phyloP scores from a whole-genome alignment of 768 basidiomycete genomes.

The Amyloporia xantha region DNA sequence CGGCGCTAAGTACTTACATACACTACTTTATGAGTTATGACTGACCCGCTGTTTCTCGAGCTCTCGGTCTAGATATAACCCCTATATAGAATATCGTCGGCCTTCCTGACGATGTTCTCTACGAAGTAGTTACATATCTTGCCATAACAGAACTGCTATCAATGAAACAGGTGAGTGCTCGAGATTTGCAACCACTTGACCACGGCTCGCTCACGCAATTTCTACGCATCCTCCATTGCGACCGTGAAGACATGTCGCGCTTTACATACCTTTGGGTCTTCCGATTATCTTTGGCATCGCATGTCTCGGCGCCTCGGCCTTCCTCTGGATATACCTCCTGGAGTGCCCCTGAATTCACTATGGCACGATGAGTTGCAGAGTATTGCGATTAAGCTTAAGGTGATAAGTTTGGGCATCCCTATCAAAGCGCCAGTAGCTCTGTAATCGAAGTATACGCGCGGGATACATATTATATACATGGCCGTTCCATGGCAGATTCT shows the following conservation, averaged over 20 bases:
- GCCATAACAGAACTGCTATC: constrained; percentile 37
- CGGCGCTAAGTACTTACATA: too few species aligned
- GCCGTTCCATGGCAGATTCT: too few species aligned
- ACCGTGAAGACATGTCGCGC: constrained; percentile 51
- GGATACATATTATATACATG: too few species aligned
- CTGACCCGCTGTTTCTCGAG: neutral
- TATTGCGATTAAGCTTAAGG: constrained; percentile 33
- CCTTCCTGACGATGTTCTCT: constrained; percentile 40
- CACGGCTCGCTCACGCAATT: neutral
- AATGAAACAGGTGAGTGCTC: constrained; percentile 38
- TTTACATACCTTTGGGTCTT: constrained; percentile 43
- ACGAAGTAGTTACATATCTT: constrained; percentile 30
- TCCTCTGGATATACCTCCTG: constrained; percentile 36
- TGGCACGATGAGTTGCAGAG: constrained; percentile 35
- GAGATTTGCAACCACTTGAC: neutral
- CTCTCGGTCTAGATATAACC: too few species aligned
- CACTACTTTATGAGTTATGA: too few species aligned
- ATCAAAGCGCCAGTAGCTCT: too few species aligned
- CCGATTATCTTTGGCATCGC: constrained; percentile 53
- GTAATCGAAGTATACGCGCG: too few species aligned
- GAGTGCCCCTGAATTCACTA: constrained; percentile 27
- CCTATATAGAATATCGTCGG: constrained; percentile 21
- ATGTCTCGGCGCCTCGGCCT: constrained; percentile 26
- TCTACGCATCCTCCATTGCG: neutral
- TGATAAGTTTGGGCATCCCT: constrained; percentile 42